Conservation (phyloP, 768 basidiomycete species). For the Pseudohyphozyma bogoriensis region DNA sequence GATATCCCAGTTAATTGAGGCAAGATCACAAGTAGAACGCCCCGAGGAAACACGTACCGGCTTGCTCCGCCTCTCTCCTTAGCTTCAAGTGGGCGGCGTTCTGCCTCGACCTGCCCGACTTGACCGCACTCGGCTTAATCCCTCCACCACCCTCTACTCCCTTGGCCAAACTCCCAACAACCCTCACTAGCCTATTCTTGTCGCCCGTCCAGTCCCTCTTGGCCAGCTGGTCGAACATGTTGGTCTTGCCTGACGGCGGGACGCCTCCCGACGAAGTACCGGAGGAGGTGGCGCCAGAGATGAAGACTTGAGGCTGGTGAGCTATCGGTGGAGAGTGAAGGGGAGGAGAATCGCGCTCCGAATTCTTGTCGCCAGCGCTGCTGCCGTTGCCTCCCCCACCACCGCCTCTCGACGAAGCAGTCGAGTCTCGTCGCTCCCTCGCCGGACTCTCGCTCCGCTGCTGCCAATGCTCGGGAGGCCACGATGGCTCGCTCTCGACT, state of each 20-base stretch:
- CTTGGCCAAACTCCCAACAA: slow-evolving; percentile 14
- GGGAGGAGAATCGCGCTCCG: not conserved
- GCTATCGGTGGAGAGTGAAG: slow-evolving; percentile 2
- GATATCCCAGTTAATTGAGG: too few species aligned
- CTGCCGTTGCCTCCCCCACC: not conserved
- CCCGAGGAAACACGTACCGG: slow-evolving; percentile 21
- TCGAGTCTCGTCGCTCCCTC: slow-evolving; percentile 7
- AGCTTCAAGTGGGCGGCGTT: slow-evolving; percentile 3
- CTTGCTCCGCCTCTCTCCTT: slow-evolving; percentile 32
- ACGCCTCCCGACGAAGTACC: slow-evolving; percentile 4
- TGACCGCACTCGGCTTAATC: not conserved
- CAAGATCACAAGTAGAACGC: too few species aligned
- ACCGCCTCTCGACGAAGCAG: slow-evolving; percentile 1
- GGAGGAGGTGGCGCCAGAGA: slow-evolving; percentile 23
- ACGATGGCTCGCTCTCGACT: slow-evolving; percentile 8
- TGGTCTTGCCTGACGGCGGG: slow-evolving; percentile 23
- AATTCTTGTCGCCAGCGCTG: too few species aligned
- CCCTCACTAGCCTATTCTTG: slow-evolving; percentile 22
- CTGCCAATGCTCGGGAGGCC: slow-evolving; percentile 24
- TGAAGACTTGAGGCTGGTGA: slow-evolving; percentile 13
- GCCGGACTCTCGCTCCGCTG: not conserved
- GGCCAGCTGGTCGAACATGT: slow-evolving; percentile 25
- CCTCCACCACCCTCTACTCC: slow-evolving; percentile 12
- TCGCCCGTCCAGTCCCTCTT: slow-evolving; percentile 26
- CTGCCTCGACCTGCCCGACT: not conserved